These are phyloP conservation scores for Trichoderma koningii DNA, from an alignment of 2,329 filamentous ascomycete species.

Conservation along the genomic window DNA sequence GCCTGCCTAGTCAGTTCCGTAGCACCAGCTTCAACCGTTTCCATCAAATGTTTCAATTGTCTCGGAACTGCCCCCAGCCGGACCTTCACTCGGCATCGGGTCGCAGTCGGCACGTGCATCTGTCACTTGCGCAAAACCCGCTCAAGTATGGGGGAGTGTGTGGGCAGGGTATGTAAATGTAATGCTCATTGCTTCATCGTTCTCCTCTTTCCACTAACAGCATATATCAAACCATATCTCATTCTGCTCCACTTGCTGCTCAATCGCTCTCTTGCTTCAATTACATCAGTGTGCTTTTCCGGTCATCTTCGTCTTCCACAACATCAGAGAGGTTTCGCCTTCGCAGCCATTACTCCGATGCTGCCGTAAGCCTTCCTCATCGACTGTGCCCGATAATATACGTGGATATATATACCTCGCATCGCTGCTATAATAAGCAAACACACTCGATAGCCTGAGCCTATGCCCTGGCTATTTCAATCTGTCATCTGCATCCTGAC, in stretches of 20 bases:
- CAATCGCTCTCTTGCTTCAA: slow-evolving; percentile 1
- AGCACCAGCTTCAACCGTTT: slow-evolving; percentile 6
- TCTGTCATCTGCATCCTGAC: slow-evolving; percentile 18
- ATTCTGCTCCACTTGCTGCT: slow-evolving; percentile 22
- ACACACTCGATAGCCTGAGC: not conserved
- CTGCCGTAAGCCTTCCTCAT: not conserved
- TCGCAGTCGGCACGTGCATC: slow-evolving; percentile 4
- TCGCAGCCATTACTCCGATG: slow-evolving; percentile 8
- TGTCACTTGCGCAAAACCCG: not conserved
- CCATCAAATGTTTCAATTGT: slow-evolving; percentile 22
- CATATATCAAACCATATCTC: slow-evolving; percentile 25
- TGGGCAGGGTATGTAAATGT: not conserved
- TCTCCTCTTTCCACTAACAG: not conserved
- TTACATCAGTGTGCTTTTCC: slow-evolving; percentile 16
- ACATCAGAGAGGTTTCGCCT: slow-evolving; percentile 14
- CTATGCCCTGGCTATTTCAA: slow-evolving; percentile 10
- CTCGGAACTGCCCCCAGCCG: slow-evolving; percentile 20
- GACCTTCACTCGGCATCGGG: not conserved
- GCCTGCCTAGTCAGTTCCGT: no score
- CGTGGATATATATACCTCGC: slow-evolving; percentile 31
- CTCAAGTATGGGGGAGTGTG: no score
- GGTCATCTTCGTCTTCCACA: not conserved
- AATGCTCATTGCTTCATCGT: slow-evolving; percentile 7
- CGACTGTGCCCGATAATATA: slow-evolving; percentile 28
- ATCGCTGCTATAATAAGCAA: slow-evolving; percentile 26